Conservation (phyloP, 2,329 filamentous ascomycete species). For the Ilyonectria mors-panacis region DNA sequence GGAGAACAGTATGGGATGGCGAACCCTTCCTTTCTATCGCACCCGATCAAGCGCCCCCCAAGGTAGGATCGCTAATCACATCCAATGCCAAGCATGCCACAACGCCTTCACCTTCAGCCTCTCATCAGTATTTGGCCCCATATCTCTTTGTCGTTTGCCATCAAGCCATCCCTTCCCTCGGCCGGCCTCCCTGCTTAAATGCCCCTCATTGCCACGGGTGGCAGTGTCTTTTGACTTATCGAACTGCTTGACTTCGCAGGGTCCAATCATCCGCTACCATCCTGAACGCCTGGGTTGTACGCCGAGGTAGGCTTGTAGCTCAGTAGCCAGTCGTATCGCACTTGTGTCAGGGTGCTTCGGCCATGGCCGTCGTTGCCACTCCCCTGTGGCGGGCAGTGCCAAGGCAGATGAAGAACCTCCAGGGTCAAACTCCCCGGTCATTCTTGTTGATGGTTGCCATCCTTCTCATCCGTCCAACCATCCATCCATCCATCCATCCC, state of each 20-base stretch:
- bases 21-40: too few relatives aligned
- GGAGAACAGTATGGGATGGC: too few relatives aligned
- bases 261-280: not conserved
- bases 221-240: not conserved
- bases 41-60: too few relatives aligned
- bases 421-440: not conserved
- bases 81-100: too few relatives aligned
- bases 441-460: not conserved
- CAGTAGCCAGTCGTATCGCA: conserved; percentile 1
- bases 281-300: not conserved
- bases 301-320: not conserved
- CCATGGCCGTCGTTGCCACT: not conserved
- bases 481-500: not conserved
- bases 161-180: too few relatives aligned
- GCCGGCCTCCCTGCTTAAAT: too few relatives aligned
- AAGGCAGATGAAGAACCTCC: not conserved
- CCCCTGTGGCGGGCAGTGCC: not conserved
- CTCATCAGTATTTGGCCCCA: too few relatives aligned
- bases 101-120: too few relatives aligned
- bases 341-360: not conserved
- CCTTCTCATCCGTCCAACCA: not conserved
- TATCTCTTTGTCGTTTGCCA: too few relatives aligned
- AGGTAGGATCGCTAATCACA: too few relatives aligned
- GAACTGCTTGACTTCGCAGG: not conserved
- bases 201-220: not conserved